Conservation (phyloP, 2,329 filamentous ascomycete species). For the Arthrobotrys sphaeroides region DNA sequence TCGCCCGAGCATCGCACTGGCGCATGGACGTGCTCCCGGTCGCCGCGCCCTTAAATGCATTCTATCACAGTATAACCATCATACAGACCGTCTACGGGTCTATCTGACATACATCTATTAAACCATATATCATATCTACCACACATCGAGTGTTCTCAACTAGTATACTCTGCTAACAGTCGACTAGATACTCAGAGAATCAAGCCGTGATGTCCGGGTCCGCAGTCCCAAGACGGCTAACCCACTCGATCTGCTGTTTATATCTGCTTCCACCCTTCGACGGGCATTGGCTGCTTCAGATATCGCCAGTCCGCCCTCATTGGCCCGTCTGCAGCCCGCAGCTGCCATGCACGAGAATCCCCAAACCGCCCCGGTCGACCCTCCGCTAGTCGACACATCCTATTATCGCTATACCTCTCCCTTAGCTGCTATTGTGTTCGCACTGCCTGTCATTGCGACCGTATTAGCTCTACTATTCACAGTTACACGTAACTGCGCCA, state of each 20-base stretch:
- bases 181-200: too few species aligned
- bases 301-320: too few species aligned
- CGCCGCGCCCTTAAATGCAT: neutral
- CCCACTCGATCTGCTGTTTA: slow-evolving; percentile 22
- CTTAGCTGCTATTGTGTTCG: neutral
- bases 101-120: too few species aligned
- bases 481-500: too few species aligned
- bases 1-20: neutral
- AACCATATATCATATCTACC: too few species aligned
- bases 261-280: slow-evolving; percentile 32
- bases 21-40: neutral
- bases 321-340: slow-evolving; percentile 12
- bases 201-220: too few species aligned
- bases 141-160: too few species aligned
- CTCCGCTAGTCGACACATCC: slow-evolving; percentile 15
- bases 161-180: slow-evolving; percentile 29
- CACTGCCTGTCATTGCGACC: neutral
- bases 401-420: neutral
- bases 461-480: neutral
- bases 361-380: slow-evolving; percentile 21
- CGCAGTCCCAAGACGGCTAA: slow-evolving; percentile 28
- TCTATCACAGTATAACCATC: too few species aligned
- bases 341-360: slow-evolving; percentile 29
- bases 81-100: too few species aligned
- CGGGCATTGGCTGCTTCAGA: slow-evolving; percentile 48